Evolutionary conservation across 73 alveolate genomes (phyloP).

Genomic region (Durusdinium trenchii): DNA sequence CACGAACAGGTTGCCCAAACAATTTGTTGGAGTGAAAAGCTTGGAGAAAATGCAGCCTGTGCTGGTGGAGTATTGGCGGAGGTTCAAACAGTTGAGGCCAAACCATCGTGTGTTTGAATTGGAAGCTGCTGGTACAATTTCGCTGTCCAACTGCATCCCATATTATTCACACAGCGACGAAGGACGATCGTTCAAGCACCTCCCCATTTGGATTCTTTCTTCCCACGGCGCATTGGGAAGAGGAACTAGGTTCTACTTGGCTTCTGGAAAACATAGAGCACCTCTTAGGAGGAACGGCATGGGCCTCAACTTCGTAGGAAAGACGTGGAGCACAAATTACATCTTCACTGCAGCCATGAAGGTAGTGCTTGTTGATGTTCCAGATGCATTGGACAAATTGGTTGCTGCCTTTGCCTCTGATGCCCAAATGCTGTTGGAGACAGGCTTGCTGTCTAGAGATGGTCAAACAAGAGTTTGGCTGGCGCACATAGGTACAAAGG

Average conservation of each 20-base stretch:
- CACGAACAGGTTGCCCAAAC: neutral
- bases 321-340: conserved; percentile 22
- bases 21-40: neutral
- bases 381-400: neutral
- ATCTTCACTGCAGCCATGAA: neutral
- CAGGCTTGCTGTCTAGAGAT: neutral
- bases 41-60: neutral
- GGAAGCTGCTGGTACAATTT: neutral
- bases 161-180: neutral
- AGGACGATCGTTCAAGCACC: neutral
- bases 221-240: conserved; percentile 25
- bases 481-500: neutral
- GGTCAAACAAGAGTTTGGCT: neutral
- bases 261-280: too few relatives aligned
- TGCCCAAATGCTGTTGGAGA: neutral
- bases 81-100: neutral
- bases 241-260: neutral
- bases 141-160: neutral
- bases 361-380: neutral
- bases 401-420: neutral
- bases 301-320: conserved; percentile 8
- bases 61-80: conserved; percentile 10
- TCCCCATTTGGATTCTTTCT: neutral
- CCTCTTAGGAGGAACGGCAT: neutral
- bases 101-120: neutral